These are phyloP conservation scores for Calvatia gigantea DNA, from an alignment of 768 basidiomycete species.

Conservation along the genomic window DNA sequence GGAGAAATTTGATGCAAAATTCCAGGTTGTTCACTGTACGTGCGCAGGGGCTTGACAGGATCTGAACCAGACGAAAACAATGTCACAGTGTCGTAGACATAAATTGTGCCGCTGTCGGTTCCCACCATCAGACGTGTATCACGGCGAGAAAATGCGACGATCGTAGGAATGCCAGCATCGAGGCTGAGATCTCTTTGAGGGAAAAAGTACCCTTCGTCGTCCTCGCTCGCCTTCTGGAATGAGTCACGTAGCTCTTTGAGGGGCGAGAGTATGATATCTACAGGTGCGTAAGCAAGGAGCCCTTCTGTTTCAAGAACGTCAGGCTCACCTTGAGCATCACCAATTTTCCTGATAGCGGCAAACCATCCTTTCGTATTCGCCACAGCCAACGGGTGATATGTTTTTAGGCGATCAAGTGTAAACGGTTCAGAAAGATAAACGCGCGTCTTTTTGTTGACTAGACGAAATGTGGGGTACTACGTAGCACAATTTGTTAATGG, in stretches of 20 bases:
- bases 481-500: not conserved
- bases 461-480: constrained; percentile 47
- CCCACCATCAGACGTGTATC: constrained; percentile 61
- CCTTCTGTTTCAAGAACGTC: constrained; percentile 1
- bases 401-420: constrained; percentile 36
- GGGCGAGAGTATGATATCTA: constrained; percentile 62
- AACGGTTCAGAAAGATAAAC: constrained; percentile 57
- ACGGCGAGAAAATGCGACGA: constrained; percentile 53
- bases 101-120: constrained; percentile 53
- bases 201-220: constrained; percentile 35
- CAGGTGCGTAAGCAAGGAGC: not conserved
- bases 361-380: constrained; percentile 69
- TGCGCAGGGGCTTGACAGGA: constrained; percentile 43
- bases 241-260: constrained; percentile 57
- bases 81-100: constrained; percentile 53
- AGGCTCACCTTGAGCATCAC: constrained; percentile 35
- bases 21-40: constrained; percentile 41
- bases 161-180: constrained; percentile 42
- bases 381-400: constrained; percentile 52
- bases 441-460: constrained; percentile 61
- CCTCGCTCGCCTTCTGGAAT: constrained; percentile 40
- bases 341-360: constrained; percentile 46
- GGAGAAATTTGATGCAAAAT: constrained; percentile 53
- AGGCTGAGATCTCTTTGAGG: constrained; percentile 50
- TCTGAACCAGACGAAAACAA: constrained; percentile 45